Conservation (phyloP, 768 basidiomycete genomes). For the Boletus rubescentipes region DNA sequence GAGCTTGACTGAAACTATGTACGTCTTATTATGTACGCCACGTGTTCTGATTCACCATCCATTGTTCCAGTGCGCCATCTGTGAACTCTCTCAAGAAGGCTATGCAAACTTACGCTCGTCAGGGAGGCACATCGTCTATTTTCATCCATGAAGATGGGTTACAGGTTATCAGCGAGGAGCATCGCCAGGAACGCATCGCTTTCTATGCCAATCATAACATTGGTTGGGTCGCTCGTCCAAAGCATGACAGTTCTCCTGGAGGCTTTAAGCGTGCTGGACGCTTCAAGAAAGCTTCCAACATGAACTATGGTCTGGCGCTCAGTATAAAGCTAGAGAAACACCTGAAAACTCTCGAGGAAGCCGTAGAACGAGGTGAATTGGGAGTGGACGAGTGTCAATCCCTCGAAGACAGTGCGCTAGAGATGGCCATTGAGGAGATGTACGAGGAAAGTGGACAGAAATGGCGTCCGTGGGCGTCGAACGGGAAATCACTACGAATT, state of each 20-base stretch:
- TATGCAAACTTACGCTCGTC: slow-evolving; percentile 65
- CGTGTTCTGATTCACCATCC: neutral
- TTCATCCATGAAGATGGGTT: slow-evolving; percentile 64
- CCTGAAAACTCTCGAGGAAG: slow-evolving; percentile 45
- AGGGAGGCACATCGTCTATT: slow-evolving; percentile 58
- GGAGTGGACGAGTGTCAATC: slow-evolving; percentile 35
- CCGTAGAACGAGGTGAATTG: slow-evolving; percentile 42
- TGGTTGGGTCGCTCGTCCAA: slow-evolving; percentile 60
- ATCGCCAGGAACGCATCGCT: slow-evolving; percentile 45
- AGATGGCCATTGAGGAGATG: slow-evolving; percentile 72
- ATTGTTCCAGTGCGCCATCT: slow-evolving; percentile 56
- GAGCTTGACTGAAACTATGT: slow-evolving; percentile 79
- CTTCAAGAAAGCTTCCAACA: slow-evolving; percentile 93
- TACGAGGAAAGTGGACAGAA: slow-evolving; percentile 55
- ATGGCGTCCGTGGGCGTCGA: slow-evolving; percentile 77
- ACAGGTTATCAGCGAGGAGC: slow-evolving; percentile 46
- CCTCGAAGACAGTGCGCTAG: slow-evolving; percentile 70
- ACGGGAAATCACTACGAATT: slow-evolving; percentile 71
- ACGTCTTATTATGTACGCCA: slow-evolving; percentile 23
- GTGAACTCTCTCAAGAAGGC: slow-evolving; percentile 68
- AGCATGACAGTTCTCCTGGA: slow-evolving; percentile 34
- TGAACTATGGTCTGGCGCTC: slow-evolving; percentile 71
- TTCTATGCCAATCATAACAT: slow-evolving; percentile 60
- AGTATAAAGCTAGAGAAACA: slow-evolving; percentile 37
- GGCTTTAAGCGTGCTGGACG: slow-evolving; percentile 55